Evolutionary conservation across 306 rosid species (phyloP), one percentile per base, ranked within the genome.

Genomic region (Notholithocarpus densiflorus): DNA sequence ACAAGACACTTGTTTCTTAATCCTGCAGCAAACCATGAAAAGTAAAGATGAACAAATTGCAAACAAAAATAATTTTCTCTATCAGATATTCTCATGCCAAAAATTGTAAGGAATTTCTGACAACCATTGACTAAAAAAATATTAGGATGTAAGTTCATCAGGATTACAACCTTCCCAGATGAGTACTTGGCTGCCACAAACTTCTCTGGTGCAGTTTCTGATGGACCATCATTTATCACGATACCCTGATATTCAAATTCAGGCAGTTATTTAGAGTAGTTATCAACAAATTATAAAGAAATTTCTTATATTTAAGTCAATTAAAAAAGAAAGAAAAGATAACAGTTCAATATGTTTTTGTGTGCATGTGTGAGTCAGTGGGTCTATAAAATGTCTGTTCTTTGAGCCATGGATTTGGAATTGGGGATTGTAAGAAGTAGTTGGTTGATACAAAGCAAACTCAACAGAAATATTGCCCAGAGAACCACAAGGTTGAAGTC

Each of bases 111-210:
- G 73, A 79, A 19, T 26, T 61, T 72, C 66, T 34, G 54, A 70
- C 11, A 52, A 43, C 34, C 64, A 56, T 77, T 66, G 71, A 37
- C 76, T 56, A 78, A 80, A 83, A 56, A 51, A 81, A 48, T 31
- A 68, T 40, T 53, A 78, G 74, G 54, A 75, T 77, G 72, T 31
- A 76, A 76, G 79, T 77, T 13, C 37, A 77, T 82, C 56, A 72
- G 72, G 70, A 23, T 75, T 68, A 81, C 75, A 83, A 91, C 99
- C 97, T 93, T 89, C 74, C 96, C 94, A 51, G 89, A 68, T 5
- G 93, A 95, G 88, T 93, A 88, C 75, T 95, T 89, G 31, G 89
- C 93, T 48, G 97, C 97, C 71, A 71, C 94, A 53, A 91, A 93
- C 90, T 96, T 91, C 87, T 93, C 98, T 73, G 86, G 73, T 60